Evolutionary conservation across 441 rosid genomes (phyloP).

Genomic region (Gossypium armourianum): DNA sequence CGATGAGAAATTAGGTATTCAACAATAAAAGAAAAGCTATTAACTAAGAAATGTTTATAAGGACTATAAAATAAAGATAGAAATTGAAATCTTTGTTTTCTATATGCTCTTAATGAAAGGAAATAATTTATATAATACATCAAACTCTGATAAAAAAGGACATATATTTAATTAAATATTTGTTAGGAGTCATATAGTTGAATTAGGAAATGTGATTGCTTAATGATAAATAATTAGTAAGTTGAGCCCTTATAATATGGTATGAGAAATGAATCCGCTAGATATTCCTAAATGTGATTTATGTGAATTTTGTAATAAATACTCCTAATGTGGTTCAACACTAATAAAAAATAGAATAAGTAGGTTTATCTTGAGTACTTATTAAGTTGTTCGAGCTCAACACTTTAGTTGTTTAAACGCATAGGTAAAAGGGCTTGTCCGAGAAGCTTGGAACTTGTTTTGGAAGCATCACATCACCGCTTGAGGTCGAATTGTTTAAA

Average conservation of each 20-base stretch:
- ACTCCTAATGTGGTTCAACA: not conserved
- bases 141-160: not conserved
- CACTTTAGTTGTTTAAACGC: not conserved
- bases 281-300: not conserved
- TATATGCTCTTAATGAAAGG: not conserved
- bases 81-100: not conserved
- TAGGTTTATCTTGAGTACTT: not conserved
- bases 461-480: not conserved
- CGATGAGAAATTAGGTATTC: not conserved
- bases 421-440: not conserved
- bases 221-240: too few relatives aligned
- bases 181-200: not conserved
- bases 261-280: not conserved
- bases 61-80: not conserved
- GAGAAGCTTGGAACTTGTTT: not conserved
- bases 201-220: not conserved
- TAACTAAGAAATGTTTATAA: not conserved
- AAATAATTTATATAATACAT: too few relatives aligned
- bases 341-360: not conserved
- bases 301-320: not conserved
- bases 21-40: not conserved
- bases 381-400: not conserved
- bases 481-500: not conserved
- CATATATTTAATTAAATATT: not conserved
- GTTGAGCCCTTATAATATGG: not conserved